Conservation (phyloP, 495 filamentous ascomycete species). For the Neurospora sp. region DNA sequence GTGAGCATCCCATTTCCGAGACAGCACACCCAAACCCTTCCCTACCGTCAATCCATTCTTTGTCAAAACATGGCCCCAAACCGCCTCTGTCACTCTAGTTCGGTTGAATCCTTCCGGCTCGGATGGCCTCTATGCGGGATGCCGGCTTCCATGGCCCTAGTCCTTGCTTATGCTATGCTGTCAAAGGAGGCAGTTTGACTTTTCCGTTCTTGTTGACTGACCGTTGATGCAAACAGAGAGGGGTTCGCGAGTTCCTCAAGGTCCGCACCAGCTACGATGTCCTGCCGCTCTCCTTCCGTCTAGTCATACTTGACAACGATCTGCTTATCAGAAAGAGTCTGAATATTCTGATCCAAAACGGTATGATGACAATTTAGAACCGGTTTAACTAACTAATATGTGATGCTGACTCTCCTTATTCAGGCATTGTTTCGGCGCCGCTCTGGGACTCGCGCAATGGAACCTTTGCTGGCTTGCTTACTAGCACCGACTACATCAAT, state of each 20-base stretch:
- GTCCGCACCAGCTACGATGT: slow-evolving; percentile 97
- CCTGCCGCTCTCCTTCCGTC: slow-evolving; percentile 89
- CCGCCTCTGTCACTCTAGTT: not conserved
- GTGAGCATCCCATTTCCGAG: slow-evolving; percentile 45
- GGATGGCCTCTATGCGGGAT: slow-evolving; percentile 20
- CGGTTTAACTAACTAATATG: not conserved
- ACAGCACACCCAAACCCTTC: slow-evolving; percentile 11
- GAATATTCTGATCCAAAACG: slow-evolving; percentile 94
- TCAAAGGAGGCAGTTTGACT: not conserved
- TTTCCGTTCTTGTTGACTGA: slow-evolving; percentile 3
- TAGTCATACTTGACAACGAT: slow-evolving; percentile 91
- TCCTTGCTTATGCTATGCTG: not conserved
- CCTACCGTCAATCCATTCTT: slow-evolving; percentile 1
- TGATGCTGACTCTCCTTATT: slow-evolving; percentile 12
- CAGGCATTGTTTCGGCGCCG: slow-evolving; percentile 95
- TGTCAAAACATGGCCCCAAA: not conserved
- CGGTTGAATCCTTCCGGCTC: not conserved
- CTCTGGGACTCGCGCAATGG: slow-evolving; percentile 95
- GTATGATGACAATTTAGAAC: slow-evolving; percentile 35
- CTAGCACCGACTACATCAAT: slow-evolving; percentile 96
- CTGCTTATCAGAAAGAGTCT: slow-evolving; percentile 95
- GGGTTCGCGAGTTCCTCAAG: slow-evolving; percentile 92
- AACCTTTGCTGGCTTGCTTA: slow-evolving; percentile 87
- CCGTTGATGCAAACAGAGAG: slow-evolving; percentile 43
- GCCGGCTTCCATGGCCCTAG: slow-evolving; percentile 1